phyloP scores from a whole-genome alignment of 148 eudicot species.

The Chenopodium formosanum region DNA sequence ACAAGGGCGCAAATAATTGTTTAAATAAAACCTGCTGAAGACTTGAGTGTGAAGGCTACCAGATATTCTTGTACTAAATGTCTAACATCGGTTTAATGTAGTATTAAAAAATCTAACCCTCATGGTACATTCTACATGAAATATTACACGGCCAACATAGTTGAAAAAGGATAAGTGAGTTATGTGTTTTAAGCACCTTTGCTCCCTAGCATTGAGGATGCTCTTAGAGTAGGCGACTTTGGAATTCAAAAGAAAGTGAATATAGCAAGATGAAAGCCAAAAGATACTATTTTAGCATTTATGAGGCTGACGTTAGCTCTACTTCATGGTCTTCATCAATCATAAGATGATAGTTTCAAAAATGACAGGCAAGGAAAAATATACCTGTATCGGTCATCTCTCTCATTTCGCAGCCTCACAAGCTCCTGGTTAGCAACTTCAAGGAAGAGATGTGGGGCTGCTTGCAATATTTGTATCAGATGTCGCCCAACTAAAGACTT shows the following conservation, averaged over 20 bases:
- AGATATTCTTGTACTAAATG: background rate
- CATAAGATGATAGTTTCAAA: background rate
- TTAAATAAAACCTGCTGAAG: background rate
- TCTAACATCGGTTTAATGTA: no score
- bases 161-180: background rate
- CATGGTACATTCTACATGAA: background rate
- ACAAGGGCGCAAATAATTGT: background rate
- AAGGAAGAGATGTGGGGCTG: slow-evolving; percentile 81
- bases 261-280: background rate
- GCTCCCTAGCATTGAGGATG: no score
- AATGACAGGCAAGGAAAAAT: background rate
- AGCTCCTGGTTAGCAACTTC: slow-evolving; percentile 91
- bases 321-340: no score
- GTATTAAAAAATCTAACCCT: background rate
- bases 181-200: no score
- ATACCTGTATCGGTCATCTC: slow-evolving; percentile 72
- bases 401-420: slow-evolving; percentile 69
- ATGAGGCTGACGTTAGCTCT: background rate
- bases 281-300: background rate
- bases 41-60: background rate
- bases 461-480: slow-evolving; percentile 68
- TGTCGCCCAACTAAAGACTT: slow-evolving; percentile 81
- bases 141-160: background rate
- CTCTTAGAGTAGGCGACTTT: background rate
- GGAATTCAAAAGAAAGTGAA: background rate